These are phyloP conservation scores for Boletus mariae DNA, from an alignment of 1,284 basidiomycete genomes.

Conservation along the genomic window DNA sequence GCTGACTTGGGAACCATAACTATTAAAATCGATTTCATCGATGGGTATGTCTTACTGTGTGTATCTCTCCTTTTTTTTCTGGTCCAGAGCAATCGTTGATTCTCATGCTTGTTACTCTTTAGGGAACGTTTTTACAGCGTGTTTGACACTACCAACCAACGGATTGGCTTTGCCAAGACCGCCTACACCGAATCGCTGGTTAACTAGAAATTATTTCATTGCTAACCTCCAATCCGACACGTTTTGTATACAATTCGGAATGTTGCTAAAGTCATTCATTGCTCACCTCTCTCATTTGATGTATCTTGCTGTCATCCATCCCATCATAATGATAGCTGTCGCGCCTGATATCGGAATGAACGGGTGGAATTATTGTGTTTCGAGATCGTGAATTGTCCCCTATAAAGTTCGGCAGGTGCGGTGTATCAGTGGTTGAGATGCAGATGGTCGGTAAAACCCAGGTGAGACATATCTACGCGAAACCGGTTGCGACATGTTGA, in stretches of 20 bases:
- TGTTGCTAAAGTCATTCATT: background rate
- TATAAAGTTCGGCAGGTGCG: too few species aligned
- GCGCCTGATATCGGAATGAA: background rate
- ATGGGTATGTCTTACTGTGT: constrained; percentile 15
- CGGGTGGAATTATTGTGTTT: background rate
- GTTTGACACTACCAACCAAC: background rate
- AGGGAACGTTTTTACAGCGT: constrained; percentile 3
- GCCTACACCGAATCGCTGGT: background rate
- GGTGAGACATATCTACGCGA: too few species aligned
- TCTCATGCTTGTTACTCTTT: background rate
- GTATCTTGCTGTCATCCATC: background rate
- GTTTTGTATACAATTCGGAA: background rate
- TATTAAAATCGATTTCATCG: constrained; percentile 25
- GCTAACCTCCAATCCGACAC: background rate
- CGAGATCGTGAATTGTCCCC: background rate
- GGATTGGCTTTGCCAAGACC: background rate
- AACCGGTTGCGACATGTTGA: too few species aligned
- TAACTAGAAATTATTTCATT: background rate
- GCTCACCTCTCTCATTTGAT: background rate
- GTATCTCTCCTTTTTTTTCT: constrained; percentile 2
- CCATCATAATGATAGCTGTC: background rate
- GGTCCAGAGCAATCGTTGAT: background rate
- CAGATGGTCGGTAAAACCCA: too few species aligned
- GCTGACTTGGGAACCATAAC: constrained; percentile 15
- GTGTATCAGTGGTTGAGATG: too few species aligned